These are phyloP conservation scores for Acanthamoeba culbertsoni DNA, from an alignment of 208 protist genomes.

Conservation along the genomic window DNA sequence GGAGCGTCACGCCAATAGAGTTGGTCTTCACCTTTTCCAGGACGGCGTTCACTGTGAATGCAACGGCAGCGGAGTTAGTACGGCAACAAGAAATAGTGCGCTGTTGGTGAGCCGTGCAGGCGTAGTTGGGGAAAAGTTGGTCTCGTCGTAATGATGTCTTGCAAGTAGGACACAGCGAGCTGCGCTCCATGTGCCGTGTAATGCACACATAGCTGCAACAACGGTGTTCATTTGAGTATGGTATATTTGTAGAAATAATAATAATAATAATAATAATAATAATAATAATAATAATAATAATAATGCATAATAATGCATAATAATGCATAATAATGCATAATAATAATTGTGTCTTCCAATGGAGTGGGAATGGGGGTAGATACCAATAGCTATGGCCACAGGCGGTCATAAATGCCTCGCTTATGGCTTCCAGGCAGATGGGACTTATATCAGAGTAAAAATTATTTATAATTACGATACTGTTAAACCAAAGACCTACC, in stretches of 20 bases:
- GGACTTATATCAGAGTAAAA: background rate
- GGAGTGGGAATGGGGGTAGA: background rate
- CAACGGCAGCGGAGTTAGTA: background rate
- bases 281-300: background rate
- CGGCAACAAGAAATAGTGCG: background rate
- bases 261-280: background rate
- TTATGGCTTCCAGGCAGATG: slow-evolving; percentile 36
- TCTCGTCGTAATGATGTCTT: slow-evolving; percentile 35
- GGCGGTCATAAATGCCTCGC: slow-evolving; percentile 20
- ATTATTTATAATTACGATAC: too few species aligned
- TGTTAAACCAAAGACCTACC: background rate
- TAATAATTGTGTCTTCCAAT: background rate
- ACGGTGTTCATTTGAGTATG: background rate
- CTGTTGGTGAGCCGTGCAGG: background rate
- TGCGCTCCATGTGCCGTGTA: background rate
- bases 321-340: background rate
- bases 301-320: background rate
- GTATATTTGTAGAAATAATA: background rate
- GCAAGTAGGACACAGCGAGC: slow-evolving; percentile 11
- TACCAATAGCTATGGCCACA: slow-evolving; percentile 58
- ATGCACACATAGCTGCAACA: slow-evolving; percentile 40
- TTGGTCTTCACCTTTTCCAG: slow-evolving; percentile 44
- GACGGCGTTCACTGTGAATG: background rate
- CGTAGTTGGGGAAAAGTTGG: slow-evolving; percentile 50
- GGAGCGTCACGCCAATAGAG: background rate